Conservation (phyloP, 2,329 filamentous ascomycete genomes). For the Alternaria panax region DNA sequence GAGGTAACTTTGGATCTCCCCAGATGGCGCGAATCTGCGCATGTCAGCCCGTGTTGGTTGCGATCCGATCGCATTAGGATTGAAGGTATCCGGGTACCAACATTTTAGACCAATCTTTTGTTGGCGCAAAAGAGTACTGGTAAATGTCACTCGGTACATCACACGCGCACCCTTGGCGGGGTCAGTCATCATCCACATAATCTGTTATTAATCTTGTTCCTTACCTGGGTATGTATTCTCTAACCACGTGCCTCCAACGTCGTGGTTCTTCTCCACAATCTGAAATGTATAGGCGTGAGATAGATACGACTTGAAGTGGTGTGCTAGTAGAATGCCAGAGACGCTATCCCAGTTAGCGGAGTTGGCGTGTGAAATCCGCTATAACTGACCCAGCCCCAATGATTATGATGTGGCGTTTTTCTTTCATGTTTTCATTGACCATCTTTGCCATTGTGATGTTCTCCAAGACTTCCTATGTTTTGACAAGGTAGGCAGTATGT, state of each 20-base stretch:
- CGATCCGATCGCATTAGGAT: neutral
- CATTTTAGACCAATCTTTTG: neutral
- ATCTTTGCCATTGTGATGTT: neutral
- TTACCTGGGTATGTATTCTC: constrained; percentile 45
- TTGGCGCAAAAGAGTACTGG: neutral
- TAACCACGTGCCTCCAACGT: constrained; percentile 53
- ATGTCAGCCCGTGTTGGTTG: neutral
- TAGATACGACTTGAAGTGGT: neutral
- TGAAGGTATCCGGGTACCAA: neutral
- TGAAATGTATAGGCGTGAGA: neutral
- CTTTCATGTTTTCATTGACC: neutral
- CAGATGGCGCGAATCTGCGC: neutral
- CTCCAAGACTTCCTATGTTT: neutral
- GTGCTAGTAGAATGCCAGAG: neutral
- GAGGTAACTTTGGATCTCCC: neutral
- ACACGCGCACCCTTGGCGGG: neutral
- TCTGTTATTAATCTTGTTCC: neutral
- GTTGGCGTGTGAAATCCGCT: neutral
- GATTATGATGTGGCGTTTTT: neutral
- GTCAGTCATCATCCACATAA: neutral
- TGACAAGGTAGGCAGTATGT: neutral
- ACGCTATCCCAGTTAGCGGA: neutral
- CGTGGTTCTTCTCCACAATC: constrained; percentile 49
- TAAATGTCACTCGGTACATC: neutral
- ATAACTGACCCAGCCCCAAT: neutral